These are phyloP conservation scores for Pholiota adiposa DNA, from an alignment of 1,284 basidiomycete species.

Conservation along the genomic window DNA sequence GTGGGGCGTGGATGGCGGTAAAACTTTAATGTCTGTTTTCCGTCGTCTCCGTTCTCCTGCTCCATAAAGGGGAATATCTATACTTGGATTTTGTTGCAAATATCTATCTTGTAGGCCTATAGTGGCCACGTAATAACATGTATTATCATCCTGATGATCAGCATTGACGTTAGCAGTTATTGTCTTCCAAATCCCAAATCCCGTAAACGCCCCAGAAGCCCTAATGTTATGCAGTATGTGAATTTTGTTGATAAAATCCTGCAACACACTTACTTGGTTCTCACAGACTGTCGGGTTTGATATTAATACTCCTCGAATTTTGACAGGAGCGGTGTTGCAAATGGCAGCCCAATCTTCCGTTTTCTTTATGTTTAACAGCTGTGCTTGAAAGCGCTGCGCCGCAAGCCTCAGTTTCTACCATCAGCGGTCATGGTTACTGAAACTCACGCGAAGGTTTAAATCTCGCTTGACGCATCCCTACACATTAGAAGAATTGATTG, in stretches of 20 bases:
- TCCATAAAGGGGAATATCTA: slow-evolving; percentile 4
- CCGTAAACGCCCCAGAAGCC: slow-evolving; percentile 35
- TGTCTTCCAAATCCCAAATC: slow-evolving; percentile 35
- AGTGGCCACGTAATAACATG: not conserved
- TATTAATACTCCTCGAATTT: slow-evolving; percentile 24
- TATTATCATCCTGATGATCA: not conserved
- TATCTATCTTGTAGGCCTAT: not conserved
- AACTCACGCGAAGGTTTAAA: slow-evolving; percentile 25
- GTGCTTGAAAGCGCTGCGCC: slow-evolving; percentile 30
- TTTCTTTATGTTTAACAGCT: slow-evolving; percentile 29
- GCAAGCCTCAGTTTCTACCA: not conserved
- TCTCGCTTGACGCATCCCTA: slow-evolving; percentile 31
- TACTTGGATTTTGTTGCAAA: not conserved
- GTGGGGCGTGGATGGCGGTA: slow-evolving; percentile 72
- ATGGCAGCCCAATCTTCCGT: slow-evolving; percentile 29
- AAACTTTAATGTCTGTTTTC: slow-evolving; percentile 67
- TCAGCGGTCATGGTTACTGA: not conserved
- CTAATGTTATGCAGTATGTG: slow-evolving; percentile 18
- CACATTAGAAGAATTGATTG: not conserved
- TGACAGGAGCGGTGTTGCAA: slow-evolving; percentile 32
- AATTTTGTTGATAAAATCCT: not conserved
- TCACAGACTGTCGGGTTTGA: slow-evolving; percentile 30
- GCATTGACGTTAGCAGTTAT: slow-evolving; percentile 25
- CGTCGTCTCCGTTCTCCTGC: slow-evolving; percentile 64
- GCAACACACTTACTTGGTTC: slow-evolving; percentile 25